Evolutionary conservation across 805 yeast genomes (phyloP), one percentile per base, ranked within the genome.

Genomic region (Candida gorgasii): DNA sequence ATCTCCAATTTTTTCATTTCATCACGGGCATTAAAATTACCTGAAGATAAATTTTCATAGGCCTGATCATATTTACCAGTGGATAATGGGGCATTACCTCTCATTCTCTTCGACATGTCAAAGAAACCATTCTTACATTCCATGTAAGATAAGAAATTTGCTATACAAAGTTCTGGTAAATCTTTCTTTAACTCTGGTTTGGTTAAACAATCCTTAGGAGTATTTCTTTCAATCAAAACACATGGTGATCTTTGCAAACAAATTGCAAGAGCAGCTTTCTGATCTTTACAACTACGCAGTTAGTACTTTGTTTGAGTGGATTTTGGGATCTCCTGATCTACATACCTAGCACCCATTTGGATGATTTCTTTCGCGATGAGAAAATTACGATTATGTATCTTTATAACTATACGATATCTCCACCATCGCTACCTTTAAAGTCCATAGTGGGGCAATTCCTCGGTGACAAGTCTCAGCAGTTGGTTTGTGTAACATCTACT

Each of bases 181-280:
- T 87, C 86, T 43, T 75, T 74, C 35, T 82, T 73, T 26, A 92
- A 74, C 48, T 84, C 84, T 1, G 96, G 95, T 48, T 90, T 74
- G 28, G 86, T 84, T 15, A 90, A 63, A 58, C 99, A 92, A 45
- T 89, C 83, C 48, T 88, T 84, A 2, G 98, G 98, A 1, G 87
- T 87, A 63, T 93, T 76, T 50, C 99, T 75, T 48, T 93, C 87
- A 16, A 92, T 76, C 69, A 92, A 74, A 39, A 92, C 99, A 63
- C 99, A 92, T 12, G 98, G 98, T 4, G 97, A 89, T 57, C 97
- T 78, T 62, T 92, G 99, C 37, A 92, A 75, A 61, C 99, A 92
- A 15, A 92, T 82, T 8, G 98, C 98, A 44, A 93, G 87, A n/a
- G 95, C 96, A 54, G 80, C 89, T 57, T 90, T 80, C 59, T 92